Evolutionary conservation across 1,139 yeast species (phyloP).

Genomic region (Blastobotrys aristatus): DNA sequence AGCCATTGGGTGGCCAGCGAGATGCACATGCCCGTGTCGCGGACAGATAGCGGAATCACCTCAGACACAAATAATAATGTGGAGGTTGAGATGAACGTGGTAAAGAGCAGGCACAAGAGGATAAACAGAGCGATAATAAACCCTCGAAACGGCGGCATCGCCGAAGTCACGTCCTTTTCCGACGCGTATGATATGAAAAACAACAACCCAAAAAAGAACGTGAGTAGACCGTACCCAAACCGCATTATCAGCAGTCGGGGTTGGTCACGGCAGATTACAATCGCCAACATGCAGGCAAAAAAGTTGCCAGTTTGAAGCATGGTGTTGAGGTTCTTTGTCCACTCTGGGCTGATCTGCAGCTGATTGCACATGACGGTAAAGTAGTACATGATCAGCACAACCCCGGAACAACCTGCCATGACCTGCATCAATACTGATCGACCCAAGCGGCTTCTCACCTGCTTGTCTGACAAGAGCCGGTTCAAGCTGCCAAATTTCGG

Average conservation of each 20-base stretch:
- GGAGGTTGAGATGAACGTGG: slow-evolving; percentile 38
- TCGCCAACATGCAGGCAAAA: slow-evolving; percentile 43
- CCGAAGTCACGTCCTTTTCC: slow-evolving; percentile 31
- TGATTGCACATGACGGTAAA: slow-evolving; percentile 19
- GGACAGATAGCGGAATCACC: slow-evolving; percentile 43
- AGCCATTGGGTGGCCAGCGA: slow-evolving; percentile 54
- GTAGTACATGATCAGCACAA: slow-evolving; percentile 49
- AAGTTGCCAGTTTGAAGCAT: slow-evolving; percentile 27
- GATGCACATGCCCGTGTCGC: slow-evolving; percentile 47
- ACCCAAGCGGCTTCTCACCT: background rate
- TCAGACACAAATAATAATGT: slow-evolving; percentile 51
- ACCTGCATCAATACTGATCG: slow-evolving; percentile 53
- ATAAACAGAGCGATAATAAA: slow-evolving; percentile 41
- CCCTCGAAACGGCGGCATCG: too few relatives aligned
- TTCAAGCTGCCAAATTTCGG: background rate
- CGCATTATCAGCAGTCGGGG: slow-evolving; percentile 35
- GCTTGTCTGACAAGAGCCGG: background rate
- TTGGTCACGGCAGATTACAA: slow-evolving; percentile 34
- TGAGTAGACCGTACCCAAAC: slow-evolving; percentile 35
- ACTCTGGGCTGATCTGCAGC: slow-evolving; percentile 18
- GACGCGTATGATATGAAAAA: slow-evolving; percentile 34
- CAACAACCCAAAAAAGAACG: slow-evolving; percentile 38
- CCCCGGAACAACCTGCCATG: slow-evolving; percentile 63
- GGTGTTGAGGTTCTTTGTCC: slow-evolving; percentile 22
- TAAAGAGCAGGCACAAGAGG: slow-evolving; percentile 46